Evolutionary conservation across 2,329 filamentous ascomycete genomes (phyloP).

Genomic region (Camillea tinctor): DNA sequence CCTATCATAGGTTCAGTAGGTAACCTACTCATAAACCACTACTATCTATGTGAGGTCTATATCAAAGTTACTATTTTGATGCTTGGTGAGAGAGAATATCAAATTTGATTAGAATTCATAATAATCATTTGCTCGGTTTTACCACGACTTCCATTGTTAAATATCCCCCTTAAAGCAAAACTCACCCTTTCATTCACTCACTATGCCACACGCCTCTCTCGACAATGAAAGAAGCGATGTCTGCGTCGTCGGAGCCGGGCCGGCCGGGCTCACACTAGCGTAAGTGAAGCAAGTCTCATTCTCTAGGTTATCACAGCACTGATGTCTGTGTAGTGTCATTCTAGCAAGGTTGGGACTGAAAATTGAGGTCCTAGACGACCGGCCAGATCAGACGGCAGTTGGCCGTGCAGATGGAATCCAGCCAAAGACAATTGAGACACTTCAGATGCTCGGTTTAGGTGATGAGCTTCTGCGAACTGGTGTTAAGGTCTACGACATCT

Average conservation of each 20-base stretch:
- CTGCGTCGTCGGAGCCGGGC: slow-evolving; percentile 55
- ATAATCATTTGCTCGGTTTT: too few species aligned
- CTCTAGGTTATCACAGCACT: too few species aligned
- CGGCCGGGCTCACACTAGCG: slow-evolving; percentile 56
- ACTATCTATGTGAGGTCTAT: too few species aligned
- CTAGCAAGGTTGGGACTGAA: slow-evolving; percentile 66
- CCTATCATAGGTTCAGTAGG: too few species aligned
- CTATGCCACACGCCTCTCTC: too few species aligned
- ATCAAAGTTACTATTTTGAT: too few species aligned
- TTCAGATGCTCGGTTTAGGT: slow-evolving; percentile 68
- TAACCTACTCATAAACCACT: too few species aligned
- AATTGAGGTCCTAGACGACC: slow-evolving; percentile 64
- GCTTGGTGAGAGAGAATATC: too few species aligned
- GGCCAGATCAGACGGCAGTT: slow-evolving; percentile 64
- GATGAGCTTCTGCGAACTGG: slow-evolving; percentile 64
- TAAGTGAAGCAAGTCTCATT: slow-evolving; percentile 15
- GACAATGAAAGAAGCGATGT: slow-evolving; percentile 30
- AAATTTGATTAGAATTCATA: too few species aligned
- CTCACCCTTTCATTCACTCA: too few species aligned
- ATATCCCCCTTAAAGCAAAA: too few species aligned
- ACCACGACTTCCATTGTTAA: too few species aligned
- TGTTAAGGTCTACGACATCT: slow-evolving; percentile 70
- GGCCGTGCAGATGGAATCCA: slow-evolving; percentile 68
- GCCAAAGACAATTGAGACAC: slow-evolving; percentile 75
- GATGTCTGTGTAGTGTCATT: slow-evolving; percentile 31